A percentile compares a stretch with the other conserved stretches of the same genome.
phyloP scores from a whole-genome alignment of 164 flowering plant species.

The Liquidambar formosana region DNA sequence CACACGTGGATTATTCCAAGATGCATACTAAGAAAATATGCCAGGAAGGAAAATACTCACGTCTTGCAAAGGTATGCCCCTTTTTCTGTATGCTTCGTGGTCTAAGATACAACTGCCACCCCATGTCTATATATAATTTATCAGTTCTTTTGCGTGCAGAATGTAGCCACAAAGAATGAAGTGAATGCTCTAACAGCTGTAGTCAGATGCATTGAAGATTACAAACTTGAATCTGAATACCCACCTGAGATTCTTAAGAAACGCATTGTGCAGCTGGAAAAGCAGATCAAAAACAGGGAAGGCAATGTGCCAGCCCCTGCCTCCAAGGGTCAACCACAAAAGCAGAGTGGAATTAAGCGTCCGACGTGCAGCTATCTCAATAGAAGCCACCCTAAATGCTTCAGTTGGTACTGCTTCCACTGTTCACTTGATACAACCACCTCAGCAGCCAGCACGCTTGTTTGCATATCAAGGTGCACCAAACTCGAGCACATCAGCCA shows the following conservation, averaged over 20 bases:
- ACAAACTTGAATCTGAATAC: conserved; percentile 12
- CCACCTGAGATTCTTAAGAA: neutral
- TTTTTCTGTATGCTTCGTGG: neutral
- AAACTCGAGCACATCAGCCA: neutral
- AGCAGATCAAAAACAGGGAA: neutral
- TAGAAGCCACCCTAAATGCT: neutral
- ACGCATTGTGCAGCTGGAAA: conserved; percentile 6
- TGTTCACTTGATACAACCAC: too few relatives aligned
- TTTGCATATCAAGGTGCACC: neutral
- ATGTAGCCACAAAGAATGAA: neutral
- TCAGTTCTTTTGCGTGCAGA: conserved; percentile 1
- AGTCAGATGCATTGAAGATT: conserved; percentile 4
- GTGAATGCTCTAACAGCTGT: neutral
- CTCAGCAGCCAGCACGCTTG: neutral
- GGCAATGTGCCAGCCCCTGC: neutral
- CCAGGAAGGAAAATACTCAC: neutral
- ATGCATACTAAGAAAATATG: neutral
- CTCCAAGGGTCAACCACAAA: neutral
- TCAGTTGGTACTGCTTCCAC: too few relatives aligned
- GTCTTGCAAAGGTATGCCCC: neutral
- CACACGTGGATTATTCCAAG: neutral
- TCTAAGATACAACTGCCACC: neutral
- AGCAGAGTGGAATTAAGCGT: conserved; percentile 5
- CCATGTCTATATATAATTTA: neutral
- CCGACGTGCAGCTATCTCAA: neutral